Evolutionary conservation across 2,329 filamentous ascomycete genomes (phyloP).

Genomic region (Aspergillus ruber): DNA sequence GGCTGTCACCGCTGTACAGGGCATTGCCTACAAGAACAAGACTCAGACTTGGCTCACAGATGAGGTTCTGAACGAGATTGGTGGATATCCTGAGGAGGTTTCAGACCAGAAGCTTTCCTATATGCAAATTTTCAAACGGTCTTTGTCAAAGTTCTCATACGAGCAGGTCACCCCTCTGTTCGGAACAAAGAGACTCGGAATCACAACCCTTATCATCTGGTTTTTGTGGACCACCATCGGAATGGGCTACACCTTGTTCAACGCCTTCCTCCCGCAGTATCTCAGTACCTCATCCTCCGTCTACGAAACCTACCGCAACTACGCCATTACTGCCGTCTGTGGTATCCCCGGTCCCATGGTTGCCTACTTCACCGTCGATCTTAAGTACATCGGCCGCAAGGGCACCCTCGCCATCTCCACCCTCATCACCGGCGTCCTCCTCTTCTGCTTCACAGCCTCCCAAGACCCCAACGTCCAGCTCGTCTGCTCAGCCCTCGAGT

Average conservation of each 20-base stretch:
- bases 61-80: constrained; percentile 54
- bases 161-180: constrained; percentile 61
- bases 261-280: constrained; percentile 81
- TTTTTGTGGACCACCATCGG: constrained; percentile 78
- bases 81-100: constrained; percentile 39
- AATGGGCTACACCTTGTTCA: constrained; percentile 83
- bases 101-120: constrained; percentile 36
- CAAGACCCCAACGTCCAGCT: constrained; percentile 44
- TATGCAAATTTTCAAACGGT: constrained; percentile 49
- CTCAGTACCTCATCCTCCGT: constrained; percentile 53
- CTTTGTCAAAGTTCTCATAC: constrained; percentile 59
- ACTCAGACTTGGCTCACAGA: constrained; percentile 67
- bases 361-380: constrained; percentile 65
- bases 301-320: constrained; percentile 62
- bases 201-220: constrained; percentile 56
- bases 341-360: constrained; percentile 72
- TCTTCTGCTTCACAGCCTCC: constrained; percentile 51
- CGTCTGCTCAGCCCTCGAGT: constrained; percentile 44
- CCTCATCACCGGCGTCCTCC: constrained; percentile 46
- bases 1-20: constrained; percentile 72
- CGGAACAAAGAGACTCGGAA: constrained; percentile 39
- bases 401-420: constrained; percentile 51
- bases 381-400: constrained; percentile 57
- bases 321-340: constrained; percentile 69
- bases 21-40: constrained; percentile 65